Conservation (phyloP, 768 basidiomycete species). For the Trametes gibbosa region DNA sequence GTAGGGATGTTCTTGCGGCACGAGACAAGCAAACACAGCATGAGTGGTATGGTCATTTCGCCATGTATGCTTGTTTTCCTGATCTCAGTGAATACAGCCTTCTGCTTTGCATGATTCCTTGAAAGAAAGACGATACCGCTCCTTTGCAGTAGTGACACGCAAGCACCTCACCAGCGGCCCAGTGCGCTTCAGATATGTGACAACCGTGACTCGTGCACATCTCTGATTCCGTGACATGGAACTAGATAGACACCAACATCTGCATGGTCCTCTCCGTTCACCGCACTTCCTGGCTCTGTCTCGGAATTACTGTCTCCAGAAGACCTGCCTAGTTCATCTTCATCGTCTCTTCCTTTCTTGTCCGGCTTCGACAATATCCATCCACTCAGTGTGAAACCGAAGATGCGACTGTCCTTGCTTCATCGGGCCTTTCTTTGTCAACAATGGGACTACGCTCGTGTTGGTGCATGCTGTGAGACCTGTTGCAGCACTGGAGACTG, state of each 20-base stretch:
- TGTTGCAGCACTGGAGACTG: background rate
- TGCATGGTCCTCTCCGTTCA: background rate
- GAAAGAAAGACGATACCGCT: background rate
- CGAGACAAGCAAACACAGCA: background rate
- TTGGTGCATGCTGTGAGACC: background rate
- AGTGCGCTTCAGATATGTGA: background rate
- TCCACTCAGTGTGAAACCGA: too few relatives aligned
- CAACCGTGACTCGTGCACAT: background rate
- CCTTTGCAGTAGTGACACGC: background rate
- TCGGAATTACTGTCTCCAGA: background rate
- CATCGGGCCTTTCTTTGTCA: too few relatives aligned
- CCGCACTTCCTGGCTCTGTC: background rate
- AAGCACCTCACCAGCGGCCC: background rate
- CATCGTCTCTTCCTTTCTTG: too few relatives aligned
- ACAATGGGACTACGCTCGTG: too few relatives aligned
- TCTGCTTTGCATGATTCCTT: background rate
- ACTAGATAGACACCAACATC: background rate
- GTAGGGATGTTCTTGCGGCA: background rate
- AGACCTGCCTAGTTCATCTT: too few relatives aligned
- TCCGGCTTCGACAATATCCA: too few relatives aligned
- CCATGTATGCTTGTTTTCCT: background rate
- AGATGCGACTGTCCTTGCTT: too few relatives aligned
- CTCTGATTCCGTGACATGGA: background rate
- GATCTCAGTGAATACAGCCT: background rate
- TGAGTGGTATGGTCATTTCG: background rate